These are phyloP conservation scores for Penicillium dipodomyicola DNA, from an alignment of 495 filamentous ascomycete species.

Conservation along the genomic window DNA sequence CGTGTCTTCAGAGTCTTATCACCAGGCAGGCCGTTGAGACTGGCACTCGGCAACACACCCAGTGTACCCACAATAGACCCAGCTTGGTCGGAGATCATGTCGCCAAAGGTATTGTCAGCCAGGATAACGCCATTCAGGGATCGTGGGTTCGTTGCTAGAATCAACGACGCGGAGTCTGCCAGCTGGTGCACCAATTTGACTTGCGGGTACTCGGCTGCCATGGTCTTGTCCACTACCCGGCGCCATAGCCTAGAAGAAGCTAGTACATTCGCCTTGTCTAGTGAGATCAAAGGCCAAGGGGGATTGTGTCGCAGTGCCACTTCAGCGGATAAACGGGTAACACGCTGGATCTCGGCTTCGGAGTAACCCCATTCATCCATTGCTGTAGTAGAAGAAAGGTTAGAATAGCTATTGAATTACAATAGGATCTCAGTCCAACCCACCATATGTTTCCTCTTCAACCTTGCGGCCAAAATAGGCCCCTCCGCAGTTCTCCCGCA, in stretches of 20 bases:
- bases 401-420: not conserved
- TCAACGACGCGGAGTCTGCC: slow-evolving; percentile 49
- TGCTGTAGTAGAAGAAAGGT: slow-evolving; percentile 20
- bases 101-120: slow-evolving; percentile 53
- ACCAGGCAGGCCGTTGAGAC: slow-evolving; percentile 46
- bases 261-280: slow-evolving; percentile 54
- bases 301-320: slow-evolving; percentile 45
- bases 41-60: slow-evolving; percentile 50
- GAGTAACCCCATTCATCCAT: slow-evolving; percentile 52
- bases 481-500: slow-evolving; percentile 53
- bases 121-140: slow-evolving; percentile 50
- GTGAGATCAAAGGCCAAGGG: slow-evolving; percentile 45
- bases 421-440: not conserved
- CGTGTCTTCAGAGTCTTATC: slow-evolving; percentile 31
- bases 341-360: slow-evolving; percentile 45
- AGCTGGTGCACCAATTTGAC: slow-evolving; percentile 48
- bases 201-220: slow-evolving; percentile 48
- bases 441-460: slow-evolving; percentile 46
- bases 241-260: slow-evolving; percentile 52
- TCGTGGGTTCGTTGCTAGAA: slow-evolving; percentile 49
- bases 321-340: slow-evolving; percentile 47
- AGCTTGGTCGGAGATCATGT: slow-evolving; percentile 52
- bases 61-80: slow-evolving; percentile 49
- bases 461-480: slow-evolving; percentile 53
- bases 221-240: slow-evolving; percentile 42